Conservation (phyloP, 352 stramenopile species). For the Globisporangium canariense region DNA sequence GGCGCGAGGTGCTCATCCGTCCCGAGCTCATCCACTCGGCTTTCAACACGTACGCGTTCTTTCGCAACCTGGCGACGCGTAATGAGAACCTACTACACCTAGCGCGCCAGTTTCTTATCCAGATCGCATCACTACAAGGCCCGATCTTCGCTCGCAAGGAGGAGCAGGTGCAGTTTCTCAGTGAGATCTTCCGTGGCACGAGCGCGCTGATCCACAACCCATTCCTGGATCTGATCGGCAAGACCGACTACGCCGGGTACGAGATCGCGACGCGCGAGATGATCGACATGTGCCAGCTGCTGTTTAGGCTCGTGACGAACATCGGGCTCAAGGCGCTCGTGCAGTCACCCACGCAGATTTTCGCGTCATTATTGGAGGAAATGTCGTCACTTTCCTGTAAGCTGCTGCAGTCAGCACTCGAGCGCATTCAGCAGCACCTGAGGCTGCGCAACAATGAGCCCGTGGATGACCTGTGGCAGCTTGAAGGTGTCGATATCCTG, state of each 20-base stretch:
- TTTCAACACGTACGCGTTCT: slow-evolving; percentile 84
- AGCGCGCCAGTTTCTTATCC: slow-evolving; percentile 74
- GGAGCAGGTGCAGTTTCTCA: slow-evolving; percentile 64
- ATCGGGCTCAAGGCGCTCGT: slow-evolving; percentile 55
- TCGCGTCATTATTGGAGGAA: slow-evolving; percentile 63
- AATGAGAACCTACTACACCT: slow-evolving; percentile 77
- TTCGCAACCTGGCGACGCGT: slow-evolving; percentile 59
- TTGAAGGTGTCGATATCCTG: slow-evolving; percentile 76
- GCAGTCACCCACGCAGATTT: slow-evolving; percentile 38
- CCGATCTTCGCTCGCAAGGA: slow-evolving; percentile 62
- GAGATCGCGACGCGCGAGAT: slow-evolving; percentile 76
- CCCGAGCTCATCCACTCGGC: slow-evolving; percentile 78
- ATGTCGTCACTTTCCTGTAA: slow-evolving; percentile 68
- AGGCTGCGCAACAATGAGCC: slow-evolving; percentile 35
- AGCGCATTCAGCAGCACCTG: slow-evolving; percentile 61
- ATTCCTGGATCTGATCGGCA: slow-evolving; percentile 69
- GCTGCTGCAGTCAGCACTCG: slow-evolving; percentile 58
- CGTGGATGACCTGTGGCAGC: slow-evolving; percentile 78
- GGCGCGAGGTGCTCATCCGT: slow-evolving; percentile 65
- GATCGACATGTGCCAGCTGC: slow-evolving; percentile 81
- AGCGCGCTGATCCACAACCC: slow-evolving; percentile 59
- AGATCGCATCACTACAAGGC: slow-evolving; percentile 70
- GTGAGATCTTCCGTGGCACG: slow-evolving; percentile 68
- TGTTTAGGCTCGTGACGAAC: slow-evolving; percentile 78
- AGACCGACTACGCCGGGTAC: slow-evolving; percentile 55